A percentile compares a stretch with the other conserved stretches of the same genome.
These are phyloP conservation scores for Inonotus hispidus DNA, from an alignment of 1,284 basidiomycete species.

Conservation along the genomic window DNA sequence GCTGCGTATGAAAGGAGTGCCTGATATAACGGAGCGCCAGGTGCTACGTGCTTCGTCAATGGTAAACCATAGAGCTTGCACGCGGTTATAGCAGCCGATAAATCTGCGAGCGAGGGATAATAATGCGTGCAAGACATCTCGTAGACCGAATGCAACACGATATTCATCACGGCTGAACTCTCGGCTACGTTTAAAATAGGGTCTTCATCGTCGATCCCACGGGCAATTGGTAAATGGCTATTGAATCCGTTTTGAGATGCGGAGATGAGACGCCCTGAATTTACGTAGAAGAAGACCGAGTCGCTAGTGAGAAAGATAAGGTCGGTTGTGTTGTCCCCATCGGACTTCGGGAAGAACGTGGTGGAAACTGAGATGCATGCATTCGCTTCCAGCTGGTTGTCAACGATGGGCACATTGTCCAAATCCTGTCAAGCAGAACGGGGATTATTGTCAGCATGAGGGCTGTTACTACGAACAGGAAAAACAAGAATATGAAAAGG, in stretches of 20 bases:
- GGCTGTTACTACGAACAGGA: too few relatives aligned
- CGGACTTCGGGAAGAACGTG: constrained; percentile 67
- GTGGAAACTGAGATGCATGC: constrained; percentile 70
- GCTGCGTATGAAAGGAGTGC: constrained; percentile 32
- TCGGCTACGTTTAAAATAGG: constrained; percentile 31
- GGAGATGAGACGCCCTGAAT: constrained; percentile 30
- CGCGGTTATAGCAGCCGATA: constrained; percentile 29
- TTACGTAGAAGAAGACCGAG: constrained; percentile 59
- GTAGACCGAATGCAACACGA: constrained; percentile 34
- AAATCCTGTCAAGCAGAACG: too few relatives aligned
- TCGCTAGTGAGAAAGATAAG: constrained; percentile 63
- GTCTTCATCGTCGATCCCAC: constrained; percentile 24
- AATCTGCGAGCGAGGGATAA: constrained; percentile 28
- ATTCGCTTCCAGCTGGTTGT: constrained; percentile 26
- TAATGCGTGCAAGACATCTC: constrained; percentile 33
- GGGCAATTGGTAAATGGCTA: constrained; percentile 26
- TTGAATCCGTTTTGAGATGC: constrained; percentile 37
- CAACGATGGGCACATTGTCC: constrained; percentile 31
- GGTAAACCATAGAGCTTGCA: constrained; percentile 31
- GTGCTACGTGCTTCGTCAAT: constrained; percentile 23
- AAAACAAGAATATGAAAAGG: too few relatives aligned
- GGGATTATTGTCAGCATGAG: constrained; percentile 5
- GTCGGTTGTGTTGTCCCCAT: constrained; percentile 52
- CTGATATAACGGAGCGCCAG: constrained; percentile 28
- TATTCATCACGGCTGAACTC: constrained; percentile 31